These are phyloP conservation scores for Jamesozyma spencerorum DNA, from an alignment of 805 yeast genomes.

Conservation along the genomic window DNA sequence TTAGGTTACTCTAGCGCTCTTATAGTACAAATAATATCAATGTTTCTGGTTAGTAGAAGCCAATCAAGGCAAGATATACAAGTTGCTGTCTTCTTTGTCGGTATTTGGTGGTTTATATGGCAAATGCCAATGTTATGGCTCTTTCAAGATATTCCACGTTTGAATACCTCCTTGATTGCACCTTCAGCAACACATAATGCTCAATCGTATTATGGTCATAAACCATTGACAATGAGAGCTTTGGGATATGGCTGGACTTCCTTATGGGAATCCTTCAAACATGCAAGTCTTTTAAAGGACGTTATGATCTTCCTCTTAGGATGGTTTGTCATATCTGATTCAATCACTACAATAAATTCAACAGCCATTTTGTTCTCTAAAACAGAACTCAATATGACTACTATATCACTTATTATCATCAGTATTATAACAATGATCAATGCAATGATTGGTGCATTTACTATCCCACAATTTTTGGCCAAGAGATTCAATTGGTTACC, in stretches of 20 bases:
- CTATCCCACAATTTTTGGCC: conserved; percentile 39
- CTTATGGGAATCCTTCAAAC: conserved; percentile 44
- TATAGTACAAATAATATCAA: conserved; percentile 52
- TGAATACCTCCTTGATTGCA: neutral
- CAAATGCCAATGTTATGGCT: conserved; percentile 50
- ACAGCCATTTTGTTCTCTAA: conserved; percentile 72
- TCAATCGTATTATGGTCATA: neutral
- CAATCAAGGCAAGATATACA: conserved; percentile 33
- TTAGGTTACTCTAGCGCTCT: conserved; percentile 63
- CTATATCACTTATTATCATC: conserved; percentile 53
- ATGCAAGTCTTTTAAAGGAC: conserved; percentile 52
- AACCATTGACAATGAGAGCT: neutral
- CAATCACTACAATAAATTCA: conserved; percentile 68
- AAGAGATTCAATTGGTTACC: conserved; percentile 35
- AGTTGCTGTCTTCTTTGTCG: conserved; percentile 53
- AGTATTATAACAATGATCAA: conserved; percentile 58
- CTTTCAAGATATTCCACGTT: conserved; percentile 26
- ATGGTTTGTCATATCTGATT: conserved; percentile 72
- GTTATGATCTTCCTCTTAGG: conserved; percentile 58
- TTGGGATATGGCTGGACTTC: conserved; percentile 56
- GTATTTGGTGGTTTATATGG: conserved; percentile 70
- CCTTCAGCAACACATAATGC: neutral
- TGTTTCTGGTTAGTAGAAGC: conserved; percentile 34
- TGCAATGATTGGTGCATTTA: conserved; percentile 59
- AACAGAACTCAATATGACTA: conserved; percentile 58